These are phyloP conservation scores for Penicillium oxalicum DNA, from an alignment of 2,329 filamentous ascomycete species.

Conservation along the genomic window DNA sequence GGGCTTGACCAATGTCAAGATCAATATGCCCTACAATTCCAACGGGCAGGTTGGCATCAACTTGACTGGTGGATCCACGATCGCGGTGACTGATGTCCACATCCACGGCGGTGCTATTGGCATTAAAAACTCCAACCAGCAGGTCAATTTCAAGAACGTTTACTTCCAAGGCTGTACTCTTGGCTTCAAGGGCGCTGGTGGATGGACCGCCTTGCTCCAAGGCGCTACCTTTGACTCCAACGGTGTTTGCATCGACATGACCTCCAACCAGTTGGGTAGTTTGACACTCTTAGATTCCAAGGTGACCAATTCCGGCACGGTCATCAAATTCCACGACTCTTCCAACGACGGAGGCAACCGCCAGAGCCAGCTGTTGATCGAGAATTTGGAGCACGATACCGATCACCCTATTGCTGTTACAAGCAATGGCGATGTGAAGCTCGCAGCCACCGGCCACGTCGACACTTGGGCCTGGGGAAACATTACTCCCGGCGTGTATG, in stretches of 20 bases:
- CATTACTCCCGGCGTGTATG: constrained; percentile 21
- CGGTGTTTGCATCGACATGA: constrained; percentile 18
- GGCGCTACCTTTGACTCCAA: constrained; percentile 19
- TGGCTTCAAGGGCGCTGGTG: constrained; percentile 36
- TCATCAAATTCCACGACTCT: constrained; percentile 18
- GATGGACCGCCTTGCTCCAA: constrained; percentile 15
- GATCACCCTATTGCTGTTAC: constrained; percentile 20
- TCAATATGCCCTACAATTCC: constrained; percentile 32
- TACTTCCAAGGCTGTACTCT: constrained; percentile 57
- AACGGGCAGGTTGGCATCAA: constrained; percentile 30
- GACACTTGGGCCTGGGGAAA: constrained; percentile 28
- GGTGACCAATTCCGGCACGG: constrained; percentile 13
- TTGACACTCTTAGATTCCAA: constrained; percentile 20
- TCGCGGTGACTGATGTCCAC: constrained; percentile 22
- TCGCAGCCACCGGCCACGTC: constrained; percentile 5
- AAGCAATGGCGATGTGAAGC: constrained; percentile 18
- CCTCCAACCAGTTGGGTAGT: constrained; percentile 13
- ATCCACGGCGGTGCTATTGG: constrained; percentile 27
- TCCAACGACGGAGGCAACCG: constrained; percentile 18
- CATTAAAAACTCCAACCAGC: constrained; percentile 29
- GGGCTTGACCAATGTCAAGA: constrained; percentile 34
- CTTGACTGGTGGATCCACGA: constrained; percentile 24
- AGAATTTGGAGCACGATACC: constrained; percentile 10
- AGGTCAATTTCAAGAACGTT: constrained; percentile 41
- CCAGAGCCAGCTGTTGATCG: constrained; percentile 18